phyloP scores from a whole-genome alignment of 257 asterid species.

The Capsicum baccatum region DNA sequence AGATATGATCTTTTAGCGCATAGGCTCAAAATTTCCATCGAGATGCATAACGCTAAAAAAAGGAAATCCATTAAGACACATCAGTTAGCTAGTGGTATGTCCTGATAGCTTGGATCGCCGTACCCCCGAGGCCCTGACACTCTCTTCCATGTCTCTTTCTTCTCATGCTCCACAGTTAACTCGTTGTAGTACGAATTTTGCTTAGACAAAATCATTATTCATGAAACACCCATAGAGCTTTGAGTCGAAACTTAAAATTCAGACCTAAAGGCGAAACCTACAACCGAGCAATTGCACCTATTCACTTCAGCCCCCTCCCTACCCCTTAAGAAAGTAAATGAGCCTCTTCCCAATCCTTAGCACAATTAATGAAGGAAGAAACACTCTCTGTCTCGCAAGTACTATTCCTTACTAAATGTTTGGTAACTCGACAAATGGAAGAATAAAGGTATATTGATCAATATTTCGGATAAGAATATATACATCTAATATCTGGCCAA shows the following conservation, averaged over 20 bases:
- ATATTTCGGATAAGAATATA: background rate
- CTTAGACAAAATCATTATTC: background rate
- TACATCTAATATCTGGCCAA: constrained; percentile 1
- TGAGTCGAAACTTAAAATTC: background rate
- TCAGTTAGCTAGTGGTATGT: too few species aligned
- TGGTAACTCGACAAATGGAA: background rate
- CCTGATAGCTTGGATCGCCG: too few species aligned
- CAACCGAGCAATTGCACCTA: background rate
- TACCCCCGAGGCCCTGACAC: background rate
- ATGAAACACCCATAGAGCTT: background rate
- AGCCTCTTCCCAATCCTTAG: background rate
- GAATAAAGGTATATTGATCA: background rate
- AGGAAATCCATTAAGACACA: too few species aligned
- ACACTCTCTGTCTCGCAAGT: background rate
- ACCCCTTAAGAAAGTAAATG: background rate
- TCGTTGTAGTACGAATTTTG: background rate
- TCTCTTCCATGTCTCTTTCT: background rate
- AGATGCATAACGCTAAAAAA: too few species aligned
- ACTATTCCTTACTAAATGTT: background rate
- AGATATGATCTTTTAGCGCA: too few species aligned
- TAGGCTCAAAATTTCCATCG: too few species aligned
- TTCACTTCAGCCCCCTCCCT: background rate
- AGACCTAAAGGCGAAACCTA: background rate
- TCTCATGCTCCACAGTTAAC: background rate
- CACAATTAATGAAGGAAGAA: background rate